phyloP scores from a whole-genome alignment of 78 protist species.

The Dictyostelium firmibasis region DNA sequence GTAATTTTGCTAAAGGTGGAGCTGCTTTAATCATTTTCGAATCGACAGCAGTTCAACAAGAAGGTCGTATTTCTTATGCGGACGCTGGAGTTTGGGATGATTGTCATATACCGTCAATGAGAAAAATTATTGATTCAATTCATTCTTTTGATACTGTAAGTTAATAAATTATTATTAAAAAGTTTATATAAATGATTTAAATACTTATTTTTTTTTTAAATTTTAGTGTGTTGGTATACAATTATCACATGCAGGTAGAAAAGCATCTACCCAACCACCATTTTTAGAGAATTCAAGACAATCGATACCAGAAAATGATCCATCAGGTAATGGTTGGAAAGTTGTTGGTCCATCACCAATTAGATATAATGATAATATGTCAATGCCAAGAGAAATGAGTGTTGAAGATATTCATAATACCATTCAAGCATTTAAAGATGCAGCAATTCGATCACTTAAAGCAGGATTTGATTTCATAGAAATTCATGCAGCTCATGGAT shows the following conservation, averaged over 20 bases:
- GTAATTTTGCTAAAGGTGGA: conserved; percentile 54
- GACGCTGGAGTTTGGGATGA: conserved; percentile 47
- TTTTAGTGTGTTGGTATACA: conserved; percentile 5
- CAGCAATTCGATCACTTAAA: conserved; percentile 68
- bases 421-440: conserved; percentile 38
- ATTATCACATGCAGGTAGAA: conserved; percentile 69
- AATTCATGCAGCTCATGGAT: conserved; percentile 91
- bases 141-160: background rate
- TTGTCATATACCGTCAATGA: conserved; percentile 23
- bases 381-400: conserved; percentile 35
- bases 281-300: background rate
- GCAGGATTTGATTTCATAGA: conserved; percentile 87
- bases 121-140: background rate
- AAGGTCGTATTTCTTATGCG: conserved; percentile 23
- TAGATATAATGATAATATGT: background rate
- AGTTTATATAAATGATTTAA: too few species aligned
- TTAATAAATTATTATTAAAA: background rate
- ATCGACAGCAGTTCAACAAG: conserved; percentile 23
- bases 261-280: conserved; percentile 3
- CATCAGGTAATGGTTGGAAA: conserved; percentile 14
- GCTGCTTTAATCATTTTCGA: conserved; percentile 44
- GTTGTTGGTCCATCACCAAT: conserved; percentile 11
- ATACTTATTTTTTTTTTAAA: background rate
- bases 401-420: conserved; percentile 37
- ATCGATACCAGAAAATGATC: background rate